phyloP scores from a whole-genome alignment of 495 filamentous ascomycete genomes.

The Penicillium maclennaniae region DNA sequence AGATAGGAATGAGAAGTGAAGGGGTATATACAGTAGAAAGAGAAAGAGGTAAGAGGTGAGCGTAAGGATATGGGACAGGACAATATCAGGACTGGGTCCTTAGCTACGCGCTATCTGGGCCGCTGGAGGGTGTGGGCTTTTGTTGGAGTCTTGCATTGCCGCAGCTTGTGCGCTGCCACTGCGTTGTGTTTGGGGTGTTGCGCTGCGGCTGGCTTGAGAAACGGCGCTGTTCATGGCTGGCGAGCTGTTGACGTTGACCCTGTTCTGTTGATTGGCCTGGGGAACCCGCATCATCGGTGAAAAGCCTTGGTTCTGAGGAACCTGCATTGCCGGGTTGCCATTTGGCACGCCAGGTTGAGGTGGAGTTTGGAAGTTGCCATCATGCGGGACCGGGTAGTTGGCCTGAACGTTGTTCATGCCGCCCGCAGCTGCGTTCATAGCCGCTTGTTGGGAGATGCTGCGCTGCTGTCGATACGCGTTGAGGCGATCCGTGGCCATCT shows the following conservation, averaged over 20 bases:
- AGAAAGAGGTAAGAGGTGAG: constrained; percentile 6
- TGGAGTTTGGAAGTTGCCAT: constrained; percentile 37
- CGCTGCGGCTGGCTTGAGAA: constrained; percentile 43
- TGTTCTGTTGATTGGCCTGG: constrained; percentile 49
- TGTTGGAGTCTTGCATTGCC: constrained; percentile 33
- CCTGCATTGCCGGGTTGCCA: constrained; percentile 38
- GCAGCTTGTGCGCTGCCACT: constrained; percentile 42
- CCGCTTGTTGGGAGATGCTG: constrained; percentile 49
- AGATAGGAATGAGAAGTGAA: constrained; percentile 10
- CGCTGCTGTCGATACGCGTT: constrained; percentile 51
- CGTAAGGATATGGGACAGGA: constrained; percentile 3
- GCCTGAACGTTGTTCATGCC: constrained; percentile 36
- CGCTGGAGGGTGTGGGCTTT: constrained; percentile 44
- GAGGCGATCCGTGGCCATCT: constrained; percentile 58
- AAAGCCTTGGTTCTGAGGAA: constrained; percentile 60
- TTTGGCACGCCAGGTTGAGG: constrained; percentile 29
- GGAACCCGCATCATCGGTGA: constrained; percentile 70
- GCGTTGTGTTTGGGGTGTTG: constrained; percentile 49
- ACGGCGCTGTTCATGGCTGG: constrained; percentile 40
- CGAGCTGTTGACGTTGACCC: constrained; percentile 37
- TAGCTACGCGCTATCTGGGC: constrained; percentile 40
- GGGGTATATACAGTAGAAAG: constrained; percentile 42
- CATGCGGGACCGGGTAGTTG: constrained; percentile 43
- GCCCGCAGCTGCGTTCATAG: constrained; percentile 66
- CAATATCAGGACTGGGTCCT: not conserved